phyloP scores from a whole-genome alignment of 805 yeast genomes.

The Metschnikowia borealis region DNA sequence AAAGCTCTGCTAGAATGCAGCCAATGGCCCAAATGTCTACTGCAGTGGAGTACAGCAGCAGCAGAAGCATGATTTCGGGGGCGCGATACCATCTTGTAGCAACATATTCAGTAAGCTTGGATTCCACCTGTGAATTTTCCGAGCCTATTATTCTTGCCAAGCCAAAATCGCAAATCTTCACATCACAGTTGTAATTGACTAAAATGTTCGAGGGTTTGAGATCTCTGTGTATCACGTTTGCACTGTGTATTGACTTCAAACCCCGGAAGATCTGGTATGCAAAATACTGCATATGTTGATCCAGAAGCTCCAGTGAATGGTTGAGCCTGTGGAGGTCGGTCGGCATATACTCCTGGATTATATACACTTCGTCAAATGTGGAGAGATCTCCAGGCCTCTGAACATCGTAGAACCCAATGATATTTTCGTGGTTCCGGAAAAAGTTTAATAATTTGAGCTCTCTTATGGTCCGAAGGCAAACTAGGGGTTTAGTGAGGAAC shows the following conservation, averaged over 20 bases:
- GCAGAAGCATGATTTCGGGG: constrained; percentile 75
- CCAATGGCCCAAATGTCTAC: constrained; percentile 82
- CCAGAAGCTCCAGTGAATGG: constrained; percentile 50
- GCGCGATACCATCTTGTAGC: constrained; percentile 87
- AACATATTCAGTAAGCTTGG: constrained; percentile 72
- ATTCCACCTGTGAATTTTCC: constrained; percentile 32
- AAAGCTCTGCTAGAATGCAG: constrained; percentile 70
- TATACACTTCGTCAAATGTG: constrained; percentile 65
- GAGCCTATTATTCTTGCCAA: constrained; percentile 52
- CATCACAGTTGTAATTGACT: constrained; percentile 65
- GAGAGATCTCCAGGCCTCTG: constrained; percentile 59
- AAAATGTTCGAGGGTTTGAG: constrained; percentile 70
- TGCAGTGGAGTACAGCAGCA: constrained; percentile 69
- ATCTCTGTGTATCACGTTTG: constrained; percentile 72
- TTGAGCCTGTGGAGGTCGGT: constrained; percentile 66
- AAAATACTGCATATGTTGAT: constrained; percentile 68
- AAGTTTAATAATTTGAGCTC: constrained; percentile 64
- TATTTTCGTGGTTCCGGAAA: constrained; percentile 68
- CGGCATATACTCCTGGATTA: constrained; percentile 77
- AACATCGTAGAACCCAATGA: constrained; percentile 60
- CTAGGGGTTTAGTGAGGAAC: constrained; percentile 62
- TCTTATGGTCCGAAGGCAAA: constrained; percentile 66
- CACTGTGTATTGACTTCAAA: constrained; percentile 65
- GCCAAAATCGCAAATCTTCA: constrained; percentile 79
- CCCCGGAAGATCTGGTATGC: constrained; percentile 69